Base-by-base conservation (phyloP, 768 basidiomycete genomes). In the Termitomyces sp. region DNA sequence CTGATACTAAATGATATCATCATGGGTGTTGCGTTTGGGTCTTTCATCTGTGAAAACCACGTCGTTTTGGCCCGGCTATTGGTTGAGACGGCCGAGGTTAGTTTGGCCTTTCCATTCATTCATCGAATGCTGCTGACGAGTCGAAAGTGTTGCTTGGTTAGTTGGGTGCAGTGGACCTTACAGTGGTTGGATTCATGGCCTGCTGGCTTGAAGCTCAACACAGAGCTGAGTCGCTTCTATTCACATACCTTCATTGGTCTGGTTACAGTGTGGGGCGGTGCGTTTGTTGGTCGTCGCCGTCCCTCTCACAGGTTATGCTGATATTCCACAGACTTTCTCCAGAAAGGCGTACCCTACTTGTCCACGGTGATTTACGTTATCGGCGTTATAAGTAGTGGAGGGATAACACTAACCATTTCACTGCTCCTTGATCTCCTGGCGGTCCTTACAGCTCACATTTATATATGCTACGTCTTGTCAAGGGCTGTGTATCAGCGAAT, bases 111-210 rank as follows among this genome's bases (percentile, higher is more conserved):
- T 30, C 22, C 18, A 12, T 5, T 18, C 22, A 47, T 2, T 45
- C n/a, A 47, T 13, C 18, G 26, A n/a, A 27, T 2, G 3, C 26
- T 27, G 44, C 22, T 55, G 18, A 52, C 37, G 12, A 22, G 26
- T 36, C 7, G 36, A 40, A 39, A 82, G 76, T 57, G 59, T 33
- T 72, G 77, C 58, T 67, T 86, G 1, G 74, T 89, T 5, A 67
- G 75, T 3, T 72, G 74, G 48, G 68, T 89, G 9, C 79, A 82
- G 43, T 72, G 74, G 16, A 76, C 80, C 0, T 76, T 98, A 2
- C 64, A 78, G 1, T 98, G 95, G 95, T 79, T 99, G 13, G 90
- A 97, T 69, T 85, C 89, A 59, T 98, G 96, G 96, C 96, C 96
- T 0, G 94, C 88, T 1, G 96, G 97, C 1, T 74, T 99, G 40